These are phyloP conservation scores for Yamadazyma oceani DNA, from an alignment of 1,139 yeast genomes.

Conservation along the genomic window DNA sequence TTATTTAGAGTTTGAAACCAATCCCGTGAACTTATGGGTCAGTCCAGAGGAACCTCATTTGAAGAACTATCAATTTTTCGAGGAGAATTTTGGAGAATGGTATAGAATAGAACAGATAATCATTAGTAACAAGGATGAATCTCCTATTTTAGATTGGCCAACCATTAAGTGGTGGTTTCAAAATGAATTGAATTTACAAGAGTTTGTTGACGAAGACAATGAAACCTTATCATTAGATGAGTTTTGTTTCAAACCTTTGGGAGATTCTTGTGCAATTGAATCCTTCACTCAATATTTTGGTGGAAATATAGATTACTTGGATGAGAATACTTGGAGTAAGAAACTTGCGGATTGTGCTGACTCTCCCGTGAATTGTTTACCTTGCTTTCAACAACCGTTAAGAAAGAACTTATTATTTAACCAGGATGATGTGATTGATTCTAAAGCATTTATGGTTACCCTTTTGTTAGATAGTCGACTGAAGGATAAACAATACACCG, in stretches of 20 bases:
- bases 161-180: conserved; percentile 86
- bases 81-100: conserved; percentile 85
- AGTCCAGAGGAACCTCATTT: conserved; percentile 75
- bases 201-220: conserved; percentile 17
- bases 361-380: conserved; percentile 87
- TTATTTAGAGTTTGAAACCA: conserved; percentile 62
- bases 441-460: conserved; percentile 77
- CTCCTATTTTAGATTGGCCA: conserved; percentile 58
- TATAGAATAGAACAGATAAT: conserved; percentile 85
- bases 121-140: conserved; percentile 64
- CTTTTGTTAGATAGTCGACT: conserved; percentile 51
- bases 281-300: conserved; percentile 87
- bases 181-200: conserved; percentile 57
- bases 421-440: conserved; percentile 49
- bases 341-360: conserved; percentile 61
- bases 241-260: conserved; percentile 78
- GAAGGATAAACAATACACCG: conserved; percentile 34
- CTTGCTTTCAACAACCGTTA: conserved; percentile 88
- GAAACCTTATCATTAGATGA: conserved; percentile 49
- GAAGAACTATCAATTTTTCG: conserved; percentile 68
- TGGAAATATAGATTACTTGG: conserved; percentile 57
- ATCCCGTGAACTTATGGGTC: conserved; percentile 89
- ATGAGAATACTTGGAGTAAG: conserved; percentile 52
- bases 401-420: conserved; percentile 66
- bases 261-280: conserved; percentile 82